Evolutionary conservation across 108 stramenopile species (phyloP).

Genomic region (Cyclostephanos invisitatus): DNA sequence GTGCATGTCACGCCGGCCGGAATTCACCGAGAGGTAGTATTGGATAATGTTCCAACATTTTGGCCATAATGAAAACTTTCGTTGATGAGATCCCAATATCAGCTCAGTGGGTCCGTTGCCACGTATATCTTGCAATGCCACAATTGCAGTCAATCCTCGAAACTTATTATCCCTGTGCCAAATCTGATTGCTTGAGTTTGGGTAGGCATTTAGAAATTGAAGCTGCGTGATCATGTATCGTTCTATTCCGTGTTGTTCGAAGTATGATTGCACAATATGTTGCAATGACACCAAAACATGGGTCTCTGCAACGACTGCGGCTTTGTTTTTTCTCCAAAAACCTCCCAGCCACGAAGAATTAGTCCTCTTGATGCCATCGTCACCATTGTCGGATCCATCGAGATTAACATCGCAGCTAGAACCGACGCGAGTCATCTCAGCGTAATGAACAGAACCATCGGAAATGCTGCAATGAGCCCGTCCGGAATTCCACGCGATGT

Average conservation of each 20-base stretch:
- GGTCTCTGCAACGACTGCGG: neutral
- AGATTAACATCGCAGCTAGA: neutral
- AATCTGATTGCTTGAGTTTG: slow-evolving; percentile 39
- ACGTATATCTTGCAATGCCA: slow-evolving; percentile 38
- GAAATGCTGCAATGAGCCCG: slow-evolving; percentile 34
- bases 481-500: slow-evolving; percentile 38
- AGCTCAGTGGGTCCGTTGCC: slow-evolving; percentile 44
- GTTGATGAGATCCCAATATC: slow-evolving; percentile 24
- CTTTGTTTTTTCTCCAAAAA: slow-evolving; percentile 7
- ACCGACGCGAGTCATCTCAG: slow-evolving; percentile 25
- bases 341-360: neutral
- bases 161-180: slow-evolving; percentile 41
- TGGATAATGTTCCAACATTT: slow-evolving; percentile 5
- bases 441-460: slow-evolving; percentile 20
- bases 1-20: neutral
- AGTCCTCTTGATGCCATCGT: neutral
- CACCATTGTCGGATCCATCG: neutral
- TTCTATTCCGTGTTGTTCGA: slow-evolving; percentile 27
- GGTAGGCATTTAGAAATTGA: slow-evolving; percentile 42
- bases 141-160: slow-evolving; percentile 37
- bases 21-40: neutral
- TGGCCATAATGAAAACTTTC: slow-evolving; percentile 22
- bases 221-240: slow-evolving; percentile 33
- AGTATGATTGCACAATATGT: slow-evolving; percentile 32
- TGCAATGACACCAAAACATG: slow-evolving; percentile 6